Percentiles rank a stretch among this genome's conserved stretches.
These are phyloP conservation scores for Saccharum hybrid DNA, from an alignment of 202 grass and related monocot genomes.

Conservation along the genomic window DNA sequence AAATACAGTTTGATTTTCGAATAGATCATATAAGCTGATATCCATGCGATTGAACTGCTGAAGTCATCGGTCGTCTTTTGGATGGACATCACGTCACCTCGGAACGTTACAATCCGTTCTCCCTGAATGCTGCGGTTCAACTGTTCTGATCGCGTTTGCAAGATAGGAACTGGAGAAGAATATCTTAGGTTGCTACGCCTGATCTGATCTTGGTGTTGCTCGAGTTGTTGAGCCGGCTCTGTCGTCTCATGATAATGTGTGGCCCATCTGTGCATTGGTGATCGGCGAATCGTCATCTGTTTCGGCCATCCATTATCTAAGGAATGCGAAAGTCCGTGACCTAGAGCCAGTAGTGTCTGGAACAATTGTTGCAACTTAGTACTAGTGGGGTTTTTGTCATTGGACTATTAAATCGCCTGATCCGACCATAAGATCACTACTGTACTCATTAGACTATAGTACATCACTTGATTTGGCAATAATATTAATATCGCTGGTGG, in stretches of 20 bases:
- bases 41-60: conserved; percentile 19
- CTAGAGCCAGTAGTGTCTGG: not conserved
- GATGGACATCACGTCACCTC: not conserved
- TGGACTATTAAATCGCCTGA: conserved; percentile 16
- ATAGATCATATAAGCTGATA: conserved; percentile 37
- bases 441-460: not conserved
- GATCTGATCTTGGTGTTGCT: conserved; percentile 38
- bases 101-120: conserved; percentile 2
- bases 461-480: not conserved
- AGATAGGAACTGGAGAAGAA: conserved; percentile 33
- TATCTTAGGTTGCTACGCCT: conserved; percentile 45
- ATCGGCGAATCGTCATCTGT: conserved; percentile 1
- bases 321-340: conserved; percentile 35
- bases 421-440: not conserved
- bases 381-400: not conserved
- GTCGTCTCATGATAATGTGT: conserved; percentile 33
- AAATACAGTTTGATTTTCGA: conserved; percentile 30
- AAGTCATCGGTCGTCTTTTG: not conserved
- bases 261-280: not conserved
- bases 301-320: not conserved
- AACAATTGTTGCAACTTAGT: not conserved
- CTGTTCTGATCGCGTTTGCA: conserved; percentile 35
- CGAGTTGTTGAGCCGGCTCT: conserved; percentile 41
- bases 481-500: not conserved
- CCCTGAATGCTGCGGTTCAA: conserved; percentile 29